Evolutionary conservation across 176 grass and related monocot species (phyloP).

Genomic region (Juncus effusus): DNA sequence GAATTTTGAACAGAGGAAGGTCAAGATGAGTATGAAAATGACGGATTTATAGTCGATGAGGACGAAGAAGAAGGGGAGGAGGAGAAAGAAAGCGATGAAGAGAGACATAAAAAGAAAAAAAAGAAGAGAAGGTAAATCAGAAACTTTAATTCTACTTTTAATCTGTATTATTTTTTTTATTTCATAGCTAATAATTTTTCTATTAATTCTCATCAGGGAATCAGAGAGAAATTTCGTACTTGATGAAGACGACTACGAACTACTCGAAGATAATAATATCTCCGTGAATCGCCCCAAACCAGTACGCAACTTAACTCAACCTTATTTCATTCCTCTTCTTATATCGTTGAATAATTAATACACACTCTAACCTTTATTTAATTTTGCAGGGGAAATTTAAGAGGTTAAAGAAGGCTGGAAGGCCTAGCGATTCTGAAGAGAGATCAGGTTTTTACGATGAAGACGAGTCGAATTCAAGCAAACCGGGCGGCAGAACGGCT

Average conservation of each 20-base stretch:
- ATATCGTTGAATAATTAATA: not conserved
- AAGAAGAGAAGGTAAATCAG: constrained; percentile 64
- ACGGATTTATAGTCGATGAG: constrained; percentile 98
- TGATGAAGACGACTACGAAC: constrained; percentile 96
- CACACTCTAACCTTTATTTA: not conserved
- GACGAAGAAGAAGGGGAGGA: constrained; percentile 78
- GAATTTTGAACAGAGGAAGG: constrained; percentile 54
- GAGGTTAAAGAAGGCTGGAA: constrained; percentile 86
- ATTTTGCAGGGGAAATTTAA: constrained; percentile 72
- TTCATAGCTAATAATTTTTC: constrained; percentile 5
- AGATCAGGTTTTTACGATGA: constrained; percentile 60
- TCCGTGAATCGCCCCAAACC: constrained; percentile 66
- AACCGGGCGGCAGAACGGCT: constrained; percentile 39
- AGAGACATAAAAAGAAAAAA: constrained; percentile 74
- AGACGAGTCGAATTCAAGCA: constrained; percentile 57
- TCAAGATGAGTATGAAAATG: constrained; percentile 88
- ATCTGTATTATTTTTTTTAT: constrained; percentile 24
- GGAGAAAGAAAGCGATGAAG: constrained; percentile 65
- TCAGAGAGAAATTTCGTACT: constrained; percentile 67
- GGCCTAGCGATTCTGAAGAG: constrained; percentile 54
- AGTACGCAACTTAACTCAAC: constrained; percentile 35
- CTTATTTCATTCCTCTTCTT: not conserved
- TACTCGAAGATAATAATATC: constrained; percentile 94
- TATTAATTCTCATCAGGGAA: constrained; percentile 45
- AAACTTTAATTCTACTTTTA: constrained; percentile 7